phyloP scores from a whole-genome alignment of 2,329 filamentous ascomycete genomes.

The Ilyonectria destructans region DNA sequence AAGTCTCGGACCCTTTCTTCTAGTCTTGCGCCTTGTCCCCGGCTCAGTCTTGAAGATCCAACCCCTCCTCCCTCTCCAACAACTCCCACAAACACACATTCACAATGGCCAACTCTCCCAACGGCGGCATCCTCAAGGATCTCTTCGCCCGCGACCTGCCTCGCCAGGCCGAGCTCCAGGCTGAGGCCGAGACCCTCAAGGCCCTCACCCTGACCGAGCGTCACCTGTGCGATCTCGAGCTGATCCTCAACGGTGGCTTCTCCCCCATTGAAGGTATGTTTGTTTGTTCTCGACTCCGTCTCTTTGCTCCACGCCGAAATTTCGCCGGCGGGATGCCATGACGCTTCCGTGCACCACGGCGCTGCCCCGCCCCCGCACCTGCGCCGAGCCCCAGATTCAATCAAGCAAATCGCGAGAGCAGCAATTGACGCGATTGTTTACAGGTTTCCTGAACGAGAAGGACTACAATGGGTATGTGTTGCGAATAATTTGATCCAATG shows the following conservation, averaged over 20 bases:
- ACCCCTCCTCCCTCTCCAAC: slow-evolving; percentile 15
- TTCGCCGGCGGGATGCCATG: slow-evolving; percentile 35
- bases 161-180: slow-evolving; percentile 83
- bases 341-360: slow-evolving; percentile 22
- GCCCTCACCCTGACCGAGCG: slow-evolving; percentile 90
- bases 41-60: slow-evolving; percentile 26
- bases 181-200: slow-evolving; percentile 89
- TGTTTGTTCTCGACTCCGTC: slow-evolving; percentile 28
- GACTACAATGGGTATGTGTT: slow-evolving; percentile 90
- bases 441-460: slow-evolving; percentile 97
- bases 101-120: slow-evolving; percentile 80
- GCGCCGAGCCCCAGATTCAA: slow-evolving; percentile 34
- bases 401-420: slow-evolving; percentile 22
- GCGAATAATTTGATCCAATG: neutral
- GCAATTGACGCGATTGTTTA: slow-evolving; percentile 36
- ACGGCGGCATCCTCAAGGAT: slow-evolving; percentile 98
- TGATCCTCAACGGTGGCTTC: slow-evolving; percentile 98
- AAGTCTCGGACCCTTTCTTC: slow-evolving; percentile 28
- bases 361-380: slow-evolving; percentile 48
- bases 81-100: slow-evolving; percentile 33
- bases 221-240: slow-evolving; percentile 96
- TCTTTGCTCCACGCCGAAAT: slow-evolving; percentile 33
- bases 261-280: slow-evolving; percentile 90
- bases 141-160: slow-evolving; percentile 93
- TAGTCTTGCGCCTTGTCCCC: slow-evolving; percentile 20